Evolutionary conservation across 768 basidiomycete genomes (phyloP), one percentile per base, ranked within the genome.

Genomic region (Dentipellis sp.): DNA sequence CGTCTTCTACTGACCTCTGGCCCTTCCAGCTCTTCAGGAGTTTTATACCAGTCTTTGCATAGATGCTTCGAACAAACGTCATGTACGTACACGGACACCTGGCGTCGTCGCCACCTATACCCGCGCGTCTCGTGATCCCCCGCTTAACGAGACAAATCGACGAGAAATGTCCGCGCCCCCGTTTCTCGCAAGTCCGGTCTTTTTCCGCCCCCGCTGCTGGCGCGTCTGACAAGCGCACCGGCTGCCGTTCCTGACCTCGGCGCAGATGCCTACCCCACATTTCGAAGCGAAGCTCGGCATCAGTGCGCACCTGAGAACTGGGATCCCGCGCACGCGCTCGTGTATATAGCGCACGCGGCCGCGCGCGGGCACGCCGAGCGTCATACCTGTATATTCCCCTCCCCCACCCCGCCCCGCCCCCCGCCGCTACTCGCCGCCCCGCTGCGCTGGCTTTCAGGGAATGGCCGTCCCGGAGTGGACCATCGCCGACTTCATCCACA

Each of bases 401-500:
- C 19, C 16, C 14, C 10, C n/a, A 11, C 42, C n/a, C 42, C n/a
- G 42, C n/a, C n/a, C 42, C n/a, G 42, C n/a, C 42, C n/a, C 29
- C 29, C 29, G 29, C 29, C n/a, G n/a, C 19, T n/a, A 19, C 42
- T 17, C 19, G 19, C 42, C 42, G 17, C 19, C n/a, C 42, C 16
- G 42, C 37, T 40, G 39, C 49, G 51, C 50, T 38, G 36, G 55
- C 14, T 16, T 60, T 19, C 37, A 53, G 38, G 19, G 29, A 10
- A 62, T 62, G 67, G 37, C 71, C 14, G 58, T 71, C 22, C 75
- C 77, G 46, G 77, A 75, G 65, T 78, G 75, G 76, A 77, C 83
- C 12, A 69, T 84, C 36, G 74, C 77, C 50, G 78, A 82, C 65
- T 80, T 82, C 64, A 78, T 85, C 53, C 76, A 84, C 65, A 67